A percentile compares a stretch with the other conserved stretches of the same genome.
Evolutionary conservation across 352 stramenopile genomes (phyloP).

Genomic region (Phytophthora aleatoria): DNA sequence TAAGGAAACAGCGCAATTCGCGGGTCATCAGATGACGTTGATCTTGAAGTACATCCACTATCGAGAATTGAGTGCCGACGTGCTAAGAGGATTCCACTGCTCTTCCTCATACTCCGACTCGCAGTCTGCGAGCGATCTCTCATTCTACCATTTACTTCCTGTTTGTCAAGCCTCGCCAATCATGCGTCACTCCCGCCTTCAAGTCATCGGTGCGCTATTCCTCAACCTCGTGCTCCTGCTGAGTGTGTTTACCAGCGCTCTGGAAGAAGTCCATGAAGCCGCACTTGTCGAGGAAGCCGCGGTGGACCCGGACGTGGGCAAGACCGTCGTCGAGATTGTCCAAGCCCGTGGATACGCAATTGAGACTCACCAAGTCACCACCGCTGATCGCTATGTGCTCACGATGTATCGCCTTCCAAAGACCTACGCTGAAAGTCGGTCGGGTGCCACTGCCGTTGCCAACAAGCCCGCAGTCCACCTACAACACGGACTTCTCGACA

Average conservation of each 20-base stretch:
- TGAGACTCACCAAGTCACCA: conserved; percentile 18
- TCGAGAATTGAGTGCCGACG: no score
- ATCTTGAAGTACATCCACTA: no score
- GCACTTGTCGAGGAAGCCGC: conserved; percentile 9
- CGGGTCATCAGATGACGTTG: no score
- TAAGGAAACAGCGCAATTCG: no score
- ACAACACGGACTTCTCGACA: conserved; percentile 60
- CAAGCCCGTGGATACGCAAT: conserved; percentile 47
- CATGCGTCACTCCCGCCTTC: not conserved
- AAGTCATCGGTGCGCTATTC: not conserved
- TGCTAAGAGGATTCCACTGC: no score
- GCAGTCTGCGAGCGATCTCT: not conserved
- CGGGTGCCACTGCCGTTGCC: conserved; percentile 9
- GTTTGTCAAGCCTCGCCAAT: conserved; percentile 1
- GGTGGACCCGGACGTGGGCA: conserved; percentile 15
- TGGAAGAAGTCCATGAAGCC: conserved; percentile 8
- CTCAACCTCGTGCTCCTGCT: conserved; percentile 5
- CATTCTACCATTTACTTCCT: conserved; percentile 8
- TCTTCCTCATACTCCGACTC: no score
- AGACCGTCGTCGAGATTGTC: conserved; percentile 35
- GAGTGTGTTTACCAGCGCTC: not conserved
- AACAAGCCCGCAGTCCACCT: conserved; percentile 61
- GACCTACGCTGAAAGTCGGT: conserved; percentile 15
- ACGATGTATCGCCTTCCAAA: conserved; percentile 19
- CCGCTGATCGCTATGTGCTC: conserved; percentile 13